phyloP scores from a whole-genome alignment of 768 basidiomycete genomes.

The Phanerochaete sordida region DNA sequence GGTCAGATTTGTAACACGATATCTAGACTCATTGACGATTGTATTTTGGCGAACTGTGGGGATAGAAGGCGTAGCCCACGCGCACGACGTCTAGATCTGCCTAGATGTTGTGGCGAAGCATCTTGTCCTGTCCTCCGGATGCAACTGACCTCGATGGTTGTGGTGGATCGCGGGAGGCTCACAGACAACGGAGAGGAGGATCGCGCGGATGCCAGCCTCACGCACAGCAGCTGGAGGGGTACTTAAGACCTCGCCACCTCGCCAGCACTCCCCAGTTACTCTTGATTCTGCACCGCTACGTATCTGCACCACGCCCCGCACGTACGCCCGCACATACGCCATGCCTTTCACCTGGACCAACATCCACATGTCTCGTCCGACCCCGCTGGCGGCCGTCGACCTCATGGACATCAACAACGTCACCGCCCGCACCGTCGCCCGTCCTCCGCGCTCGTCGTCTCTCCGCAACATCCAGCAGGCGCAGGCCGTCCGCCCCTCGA shows the following conservation, averaged over 20 bases:
- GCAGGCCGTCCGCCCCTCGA: not conserved
- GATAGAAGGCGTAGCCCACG: too few relatives aligned
- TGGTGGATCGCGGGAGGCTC: too few relatives aligned
- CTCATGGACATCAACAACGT: not conserved
- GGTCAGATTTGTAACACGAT: not conserved
- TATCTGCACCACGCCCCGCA: not conserved
- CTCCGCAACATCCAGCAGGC: not conserved
- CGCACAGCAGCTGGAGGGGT: too few relatives aligned
- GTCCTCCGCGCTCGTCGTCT: not conserved
- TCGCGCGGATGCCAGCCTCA: too few relatives aligned
- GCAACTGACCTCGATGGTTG: too few relatives aligned
- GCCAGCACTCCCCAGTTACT: not conserved
- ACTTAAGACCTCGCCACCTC: too few relatives aligned
- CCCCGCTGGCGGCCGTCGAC: not conserved
- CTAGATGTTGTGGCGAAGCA: too few relatives aligned
- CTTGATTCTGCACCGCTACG: not conserved
- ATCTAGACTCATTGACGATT: too few relatives aligned
- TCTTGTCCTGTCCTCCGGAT: too few relatives aligned
- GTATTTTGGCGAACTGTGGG: too few relatives aligned
- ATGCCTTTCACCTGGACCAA: not conserved
- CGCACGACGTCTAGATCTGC: too few relatives aligned
- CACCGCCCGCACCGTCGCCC: not conserved
- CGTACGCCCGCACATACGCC: not conserved
- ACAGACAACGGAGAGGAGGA: too few relatives aligned
- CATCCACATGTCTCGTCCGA: not conserved